A percentile compares a stretch with the other conserved stretches of the same genome.
Conservation (phyloP, 805 yeast genomes). For the Spathaspora arborariae region DNA sequence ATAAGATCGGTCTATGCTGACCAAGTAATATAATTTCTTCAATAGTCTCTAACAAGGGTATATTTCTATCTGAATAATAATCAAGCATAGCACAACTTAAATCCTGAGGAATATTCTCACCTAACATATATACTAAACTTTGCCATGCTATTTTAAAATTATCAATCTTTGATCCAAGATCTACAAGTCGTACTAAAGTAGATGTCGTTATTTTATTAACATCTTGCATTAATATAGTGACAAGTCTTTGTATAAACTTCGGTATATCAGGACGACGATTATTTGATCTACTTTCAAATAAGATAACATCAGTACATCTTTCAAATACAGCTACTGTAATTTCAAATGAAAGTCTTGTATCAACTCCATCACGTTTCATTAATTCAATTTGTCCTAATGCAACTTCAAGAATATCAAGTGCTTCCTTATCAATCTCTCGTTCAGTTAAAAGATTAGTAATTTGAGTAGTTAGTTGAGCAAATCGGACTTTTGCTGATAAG, state of each 20-base stretch:
- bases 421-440: not conserved
- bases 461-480: not conserved
- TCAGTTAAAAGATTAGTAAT: not conserved
- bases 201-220: conserved; percentile 13
- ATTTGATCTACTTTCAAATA: not conserved
- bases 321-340: not conserved
- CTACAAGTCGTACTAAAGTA: conserved; percentile 22
- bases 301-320: not conserved
- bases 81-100: conserved; percentile 13
- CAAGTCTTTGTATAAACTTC: not conserved
- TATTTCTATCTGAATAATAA: not conserved
- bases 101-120: not conserved
- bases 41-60: conserved; percentile 5
- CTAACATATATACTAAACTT: conserved; percentile 9
- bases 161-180: conserved; percentile 20
- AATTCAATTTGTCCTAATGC: not conserved
- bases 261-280: conserved; percentile 1
- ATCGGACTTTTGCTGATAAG: not conserved
- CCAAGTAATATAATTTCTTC: conserved; percentile 8
- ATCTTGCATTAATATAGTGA: conserved; percentile 8
- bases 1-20: conserved; percentile 2
- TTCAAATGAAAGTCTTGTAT: not conserved
- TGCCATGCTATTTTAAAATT: conserved; percentile 2
- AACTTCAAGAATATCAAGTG: not conserved
- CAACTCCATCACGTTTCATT: not conserved